phyloP scores from a whole-genome alignment of 106 monocot species.

The Alisma plantagoaquatica region DNA sequence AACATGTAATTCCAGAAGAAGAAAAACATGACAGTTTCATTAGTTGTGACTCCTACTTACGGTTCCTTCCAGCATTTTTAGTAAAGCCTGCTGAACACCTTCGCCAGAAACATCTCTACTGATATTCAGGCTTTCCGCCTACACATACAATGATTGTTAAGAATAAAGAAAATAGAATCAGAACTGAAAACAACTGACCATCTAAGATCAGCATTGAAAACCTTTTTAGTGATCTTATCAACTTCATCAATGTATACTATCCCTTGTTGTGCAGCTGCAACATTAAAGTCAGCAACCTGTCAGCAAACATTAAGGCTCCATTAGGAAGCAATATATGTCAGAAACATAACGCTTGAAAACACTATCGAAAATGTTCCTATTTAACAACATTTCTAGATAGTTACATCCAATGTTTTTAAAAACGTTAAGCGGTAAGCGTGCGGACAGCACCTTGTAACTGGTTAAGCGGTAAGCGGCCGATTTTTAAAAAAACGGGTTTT shows the following conservation, averaged over 20 bases:
- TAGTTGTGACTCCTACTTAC: too few relatives aligned
- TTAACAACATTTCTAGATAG: too few relatives aligned
- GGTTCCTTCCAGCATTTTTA: constrained; percentile 95
- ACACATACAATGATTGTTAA: constrained; percentile 3
- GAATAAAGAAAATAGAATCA: background rate
- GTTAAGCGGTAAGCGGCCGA: too few relatives aligned
- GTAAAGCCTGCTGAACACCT: constrained; percentile 79
- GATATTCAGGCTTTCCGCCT: constrained; percentile 62
- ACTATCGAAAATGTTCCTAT: too few relatives aligned
- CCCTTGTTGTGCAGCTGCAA: constrained; percentile 57
- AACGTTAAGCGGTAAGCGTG: too few relatives aligned
- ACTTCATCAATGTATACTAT: constrained; percentile 75
- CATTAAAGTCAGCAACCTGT: constrained; percentile 64
- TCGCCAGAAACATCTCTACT: constrained; percentile 90
- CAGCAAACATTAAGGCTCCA: constrained; percentile 1
- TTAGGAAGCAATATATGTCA: too few relatives aligned
- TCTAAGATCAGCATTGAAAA: too few relatives aligned
- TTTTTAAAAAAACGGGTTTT: too few relatives aligned
- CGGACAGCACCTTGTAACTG: too few relatives aligned
- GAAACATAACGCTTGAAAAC: background rate
- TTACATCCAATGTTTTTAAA: too few relatives aligned
- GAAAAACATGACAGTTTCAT: too few relatives aligned
- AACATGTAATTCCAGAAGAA: too few relatives aligned
- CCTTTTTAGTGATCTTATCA: constrained; percentile 75
- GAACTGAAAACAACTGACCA: background rate